phyloP scores from a whole-genome alignment of 2,329 filamentous ascomycete genomes.

The Elsinoe perseae region DNA sequence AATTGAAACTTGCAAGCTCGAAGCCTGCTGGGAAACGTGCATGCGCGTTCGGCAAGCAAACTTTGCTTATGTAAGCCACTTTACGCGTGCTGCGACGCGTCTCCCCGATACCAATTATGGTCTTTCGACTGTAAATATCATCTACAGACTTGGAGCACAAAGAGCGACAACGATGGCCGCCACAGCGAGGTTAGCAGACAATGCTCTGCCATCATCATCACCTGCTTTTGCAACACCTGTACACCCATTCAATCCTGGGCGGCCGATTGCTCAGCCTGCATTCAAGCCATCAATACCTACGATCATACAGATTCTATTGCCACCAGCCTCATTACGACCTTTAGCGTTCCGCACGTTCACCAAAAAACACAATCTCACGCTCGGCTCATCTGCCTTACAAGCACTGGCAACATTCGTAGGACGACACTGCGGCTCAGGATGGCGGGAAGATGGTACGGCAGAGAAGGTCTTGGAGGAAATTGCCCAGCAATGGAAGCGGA shows the following conservation, averaged over 20 bases:
- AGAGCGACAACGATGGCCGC: constrained; percentile 21
- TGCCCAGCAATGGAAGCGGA: constrained; percentile 83
- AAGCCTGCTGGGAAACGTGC: neutral
- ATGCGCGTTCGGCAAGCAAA: neutral
- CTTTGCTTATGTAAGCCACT: constrained; percentile 12
- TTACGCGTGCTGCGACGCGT: constrained; percentile 16
- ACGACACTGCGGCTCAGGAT: constrained; percentile 87
- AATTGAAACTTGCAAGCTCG: neutral
- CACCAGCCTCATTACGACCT: constrained; percentile 76
- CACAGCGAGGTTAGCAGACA: constrained; percentile 19
- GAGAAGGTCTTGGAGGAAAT: constrained; percentile 89
- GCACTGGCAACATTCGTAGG: constrained; percentile 84
- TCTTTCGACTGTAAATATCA: constrained; percentile 15
- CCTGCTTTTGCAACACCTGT: constrained; percentile 82
- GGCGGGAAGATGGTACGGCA: constrained; percentile 89
- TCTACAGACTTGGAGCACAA: neutral
- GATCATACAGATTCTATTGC: constrained; percentile 82
- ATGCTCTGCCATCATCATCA: constrained; percentile 72
- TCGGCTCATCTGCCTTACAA: constrained; percentile 79
- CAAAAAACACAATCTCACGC: constrained; percentile 90
- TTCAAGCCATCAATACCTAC: constrained; percentile 50
- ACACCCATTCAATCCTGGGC: constrained; percentile 60
- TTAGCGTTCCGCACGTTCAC: constrained; percentile 93
- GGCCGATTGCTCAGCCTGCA: constrained; percentile 37
- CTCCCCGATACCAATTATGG: neutral